Base-by-base conservation (phyloP, 805 yeast genomes). In the Cyberlindnera mississippiensis region DNA sequence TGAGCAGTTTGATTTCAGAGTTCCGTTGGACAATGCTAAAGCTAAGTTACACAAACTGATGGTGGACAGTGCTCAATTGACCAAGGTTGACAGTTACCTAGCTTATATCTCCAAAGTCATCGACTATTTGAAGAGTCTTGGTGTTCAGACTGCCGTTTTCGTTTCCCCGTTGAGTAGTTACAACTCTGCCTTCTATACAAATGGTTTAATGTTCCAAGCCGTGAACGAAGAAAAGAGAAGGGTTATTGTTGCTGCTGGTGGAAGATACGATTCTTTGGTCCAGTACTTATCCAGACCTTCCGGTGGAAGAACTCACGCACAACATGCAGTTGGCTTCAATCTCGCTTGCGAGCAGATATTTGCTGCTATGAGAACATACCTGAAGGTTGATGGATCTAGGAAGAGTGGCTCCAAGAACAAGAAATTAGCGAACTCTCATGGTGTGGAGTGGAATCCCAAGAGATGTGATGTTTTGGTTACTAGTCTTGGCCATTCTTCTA, bases 191-290 rank as follows among this genome's bases (percentile, higher is more conserved):
- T 91, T 88, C 57, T 93, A 90, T 57, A 68, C 72, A 29, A 79
- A 80, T 14, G 95, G 95, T 0, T 65, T 90, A 2, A 88, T 93
- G 95, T 93, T 91, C 59, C 95, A 88, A 52, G 87, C 85, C 0
- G 75, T 88, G 2, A 75, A 79, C 49, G 84, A 86, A 41, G 82
- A 79, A 47, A 71, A 56, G 59, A 53, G 42, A 50, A 56, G 39
- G 49, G 67, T 59, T 31, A 48, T 82, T 26, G 67, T 93, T 31
- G 93, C 93, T 13, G 91, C 93, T 0, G 99, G 99, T 34, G 99
- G 99, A 3, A 69, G 99, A 41, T 93, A 89, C 57, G 98, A 91
- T 55, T 68, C 71, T 16, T 69, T 93, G 49, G 76, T 89, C 12
- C 68, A 77, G 3, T 71, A 80, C 14, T 72, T 88, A 45, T 76